Conservation (phyloP, 108 stramenopile genomes). For the Skeletonema grethae region DNA sequence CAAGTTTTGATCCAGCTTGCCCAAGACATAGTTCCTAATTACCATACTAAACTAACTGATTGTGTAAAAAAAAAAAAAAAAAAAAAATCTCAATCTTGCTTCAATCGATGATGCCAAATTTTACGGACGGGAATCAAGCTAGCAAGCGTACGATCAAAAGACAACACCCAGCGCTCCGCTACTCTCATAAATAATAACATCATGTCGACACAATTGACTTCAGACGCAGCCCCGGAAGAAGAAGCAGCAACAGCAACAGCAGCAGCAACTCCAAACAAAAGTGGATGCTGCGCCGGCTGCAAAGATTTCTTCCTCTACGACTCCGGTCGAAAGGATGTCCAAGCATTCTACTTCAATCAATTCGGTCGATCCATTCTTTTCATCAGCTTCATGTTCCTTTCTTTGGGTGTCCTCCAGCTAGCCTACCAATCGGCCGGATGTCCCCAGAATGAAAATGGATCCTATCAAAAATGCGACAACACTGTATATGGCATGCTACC, state of each 20-base stretch:
- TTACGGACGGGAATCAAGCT: neutral
- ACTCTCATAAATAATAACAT: neutral
- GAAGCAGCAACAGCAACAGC: neutral
- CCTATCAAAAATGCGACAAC: constrained; percentile 29
- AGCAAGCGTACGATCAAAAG: neutral
- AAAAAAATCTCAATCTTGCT: no score
- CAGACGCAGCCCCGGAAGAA: neutral
- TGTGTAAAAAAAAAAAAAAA: no score
- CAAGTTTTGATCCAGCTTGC: no score
- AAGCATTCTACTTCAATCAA: constrained; percentile 40
- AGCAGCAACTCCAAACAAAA: neutral
- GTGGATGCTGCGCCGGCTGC: constrained; percentile 16
- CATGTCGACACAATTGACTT: neutral
- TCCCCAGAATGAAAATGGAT: constrained; percentile 31
- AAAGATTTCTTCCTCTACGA: constrained; percentile 35
- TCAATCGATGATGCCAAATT: no score
- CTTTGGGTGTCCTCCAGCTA: constrained; percentile 22
- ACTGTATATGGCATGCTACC: constrained; percentile 59
- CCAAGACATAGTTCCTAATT: no score
- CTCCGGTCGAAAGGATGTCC: constrained; percentile 10
- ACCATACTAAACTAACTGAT: no score
- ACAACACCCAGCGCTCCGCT: neutral
- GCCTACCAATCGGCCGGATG: constrained; percentile 24
- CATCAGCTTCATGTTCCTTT: constrained; percentile 35
- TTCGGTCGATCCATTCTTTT: constrained; percentile 29